phyloP scores from a whole-genome alignment of 768 basidiomycete species.

The Naganishia friedmannii region DNA sequence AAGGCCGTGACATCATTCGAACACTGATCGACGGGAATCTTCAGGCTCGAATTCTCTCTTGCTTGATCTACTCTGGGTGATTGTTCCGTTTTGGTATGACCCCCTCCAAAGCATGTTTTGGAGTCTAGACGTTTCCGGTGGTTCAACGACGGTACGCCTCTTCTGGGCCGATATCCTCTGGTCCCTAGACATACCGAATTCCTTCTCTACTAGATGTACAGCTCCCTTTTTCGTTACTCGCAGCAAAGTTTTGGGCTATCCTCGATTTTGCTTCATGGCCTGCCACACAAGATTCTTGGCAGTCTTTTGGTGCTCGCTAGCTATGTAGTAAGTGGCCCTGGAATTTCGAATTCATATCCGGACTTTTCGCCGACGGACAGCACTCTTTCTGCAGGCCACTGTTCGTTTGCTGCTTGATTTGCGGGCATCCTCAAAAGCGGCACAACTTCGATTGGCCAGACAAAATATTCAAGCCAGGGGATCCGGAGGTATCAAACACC shows the following conservation, averaged over 20 bases:
- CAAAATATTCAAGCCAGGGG: not conserved
- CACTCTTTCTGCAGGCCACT: not conserved
- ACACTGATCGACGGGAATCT: not conserved
- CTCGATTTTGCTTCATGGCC: not conserved
- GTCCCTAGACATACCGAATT: not conserved
- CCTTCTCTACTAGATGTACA: not conserved
- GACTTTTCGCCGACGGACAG: not conserved
- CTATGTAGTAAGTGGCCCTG: not conserved
- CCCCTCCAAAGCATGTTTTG: not conserved
- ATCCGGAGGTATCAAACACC: not conserved
- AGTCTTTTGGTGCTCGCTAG: not conserved
- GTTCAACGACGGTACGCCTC: not conserved
- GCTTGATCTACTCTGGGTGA: not conserved
- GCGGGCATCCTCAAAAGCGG: constrained; percentile 5
- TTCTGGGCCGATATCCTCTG: not conserved
- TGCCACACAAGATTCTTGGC: not conserved
- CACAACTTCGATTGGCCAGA: constrained; percentile 8
- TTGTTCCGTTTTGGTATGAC: not conserved
- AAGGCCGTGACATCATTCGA: not conserved
- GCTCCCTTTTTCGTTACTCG: not conserved
- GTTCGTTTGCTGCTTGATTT: not conserved
- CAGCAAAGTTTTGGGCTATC: not conserved
- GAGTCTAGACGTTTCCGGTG: not conserved
- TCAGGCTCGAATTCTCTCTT: not conserved
- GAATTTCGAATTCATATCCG: not conserved